These are phyloP conservation scores for Hyphopichia buzzinii DNA, from an alignment of 1,139 yeast species.

Conservation along the genomic window DNA sequence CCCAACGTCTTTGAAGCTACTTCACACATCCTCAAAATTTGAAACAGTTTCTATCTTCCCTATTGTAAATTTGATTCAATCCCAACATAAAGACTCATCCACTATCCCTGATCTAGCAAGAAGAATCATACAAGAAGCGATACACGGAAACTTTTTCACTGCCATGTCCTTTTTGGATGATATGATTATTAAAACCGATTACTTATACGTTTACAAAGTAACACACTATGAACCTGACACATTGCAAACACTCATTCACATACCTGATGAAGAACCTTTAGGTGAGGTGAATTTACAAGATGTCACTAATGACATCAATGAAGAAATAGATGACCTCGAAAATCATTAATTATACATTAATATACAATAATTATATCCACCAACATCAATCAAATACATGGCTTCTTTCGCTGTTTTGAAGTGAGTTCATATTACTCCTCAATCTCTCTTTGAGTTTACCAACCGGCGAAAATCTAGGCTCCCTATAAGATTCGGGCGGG, in stretches of 20 bases:
- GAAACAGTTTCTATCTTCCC: conserved; percentile 21
- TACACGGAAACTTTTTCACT: conserved; percentile 14
- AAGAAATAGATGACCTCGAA: conserved; percentile 16
- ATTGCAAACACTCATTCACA: background rate
- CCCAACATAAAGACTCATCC: conserved; percentile 9
- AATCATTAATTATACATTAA: background rate
- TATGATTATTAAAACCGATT: conserved; percentile 23
- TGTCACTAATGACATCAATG: conserved; percentile 13
- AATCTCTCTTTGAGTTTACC: conserved; percentile 25
- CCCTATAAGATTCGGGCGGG: conserved; percentile 32
- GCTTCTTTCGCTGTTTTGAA: background rate
- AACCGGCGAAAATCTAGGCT: conserved; percentile 35
- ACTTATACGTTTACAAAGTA: conserved; percentile 31
- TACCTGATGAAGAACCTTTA: background rate
- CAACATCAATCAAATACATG: background rate
- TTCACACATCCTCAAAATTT: conserved; percentile 20
- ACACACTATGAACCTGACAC: background rate
- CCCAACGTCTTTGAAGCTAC: conserved; percentile 7
- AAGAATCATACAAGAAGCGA: conserved; percentile 17
- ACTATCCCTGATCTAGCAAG: conserved; percentile 10
- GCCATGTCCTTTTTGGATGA: conserved; percentile 17
- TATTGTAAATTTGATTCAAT: conserved; percentile 12
- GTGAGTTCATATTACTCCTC: background rate
- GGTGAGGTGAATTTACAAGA: conserved; percentile 10
- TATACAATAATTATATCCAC: background rate